Conservation (phyloP, 129 eudicot genomes). For the Pittosporum tobira region DNA sequence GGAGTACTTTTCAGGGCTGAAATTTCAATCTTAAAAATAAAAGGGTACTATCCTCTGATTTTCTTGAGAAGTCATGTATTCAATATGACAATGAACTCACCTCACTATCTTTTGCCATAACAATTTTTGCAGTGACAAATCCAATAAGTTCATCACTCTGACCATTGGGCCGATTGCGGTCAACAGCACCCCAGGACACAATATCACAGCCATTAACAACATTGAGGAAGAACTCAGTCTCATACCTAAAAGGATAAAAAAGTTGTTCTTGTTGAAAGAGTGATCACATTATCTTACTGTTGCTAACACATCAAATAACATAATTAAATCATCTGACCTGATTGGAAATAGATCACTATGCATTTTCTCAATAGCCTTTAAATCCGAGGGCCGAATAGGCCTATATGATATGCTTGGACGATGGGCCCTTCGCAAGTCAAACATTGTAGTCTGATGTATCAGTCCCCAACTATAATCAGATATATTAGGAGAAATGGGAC, state of each 20-base stretch:
- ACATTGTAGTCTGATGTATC: constrained; percentile 40
- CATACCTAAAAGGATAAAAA: constrained; percentile 53
- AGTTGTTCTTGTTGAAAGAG: constrained; percentile 13
- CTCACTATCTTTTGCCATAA: constrained; percentile 87
- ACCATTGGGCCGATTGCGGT: constrained; percentile 59
- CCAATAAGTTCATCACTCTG: constrained; percentile 82
- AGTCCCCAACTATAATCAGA: constrained; percentile 31
- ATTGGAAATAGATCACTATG: constrained; percentile 89
- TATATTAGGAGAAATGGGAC: constrained; percentile 7
- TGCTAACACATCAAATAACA: neutral
- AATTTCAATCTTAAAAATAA: neutral
- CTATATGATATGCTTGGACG: constrained; percentile 62
- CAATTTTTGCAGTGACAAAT: constrained; percentile 69
- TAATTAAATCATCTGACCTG: constrained; percentile 36
- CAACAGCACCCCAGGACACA: constrained; percentile 99
- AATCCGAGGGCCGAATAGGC: constrained; percentile 67
- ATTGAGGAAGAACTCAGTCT: constrained; percentile 78
- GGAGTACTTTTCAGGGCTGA: too few species aligned
- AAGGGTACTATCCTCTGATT: too few species aligned
- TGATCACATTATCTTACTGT: neutral
- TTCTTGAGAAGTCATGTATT: neutral
- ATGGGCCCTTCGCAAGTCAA: constrained; percentile 39
- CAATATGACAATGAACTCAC: constrained; percentile 32
- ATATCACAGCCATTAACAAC: constrained; percentile 83
- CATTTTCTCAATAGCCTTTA: constrained; percentile 53